phyloP scores from a whole-genome alignment of 1,284 basidiomycete genomes.

The Ganoderma multipileum region DNA sequence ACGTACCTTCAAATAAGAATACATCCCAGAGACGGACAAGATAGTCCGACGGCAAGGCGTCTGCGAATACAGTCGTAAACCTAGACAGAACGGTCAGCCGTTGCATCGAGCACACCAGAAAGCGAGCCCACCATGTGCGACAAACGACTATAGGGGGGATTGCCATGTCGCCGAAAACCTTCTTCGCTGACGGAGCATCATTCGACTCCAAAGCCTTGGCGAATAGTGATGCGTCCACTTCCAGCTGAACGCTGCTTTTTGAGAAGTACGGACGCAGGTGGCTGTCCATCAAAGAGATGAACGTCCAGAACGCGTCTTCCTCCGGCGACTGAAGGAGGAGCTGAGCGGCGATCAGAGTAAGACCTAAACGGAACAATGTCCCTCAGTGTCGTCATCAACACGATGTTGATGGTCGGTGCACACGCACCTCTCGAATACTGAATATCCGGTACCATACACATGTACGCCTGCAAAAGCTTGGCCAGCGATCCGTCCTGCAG shows the following conservation, averaged over 20 bases:
- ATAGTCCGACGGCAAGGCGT: constrained; percentile 79
- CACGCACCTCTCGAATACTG: constrained; percentile 65
- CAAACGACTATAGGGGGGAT: constrained; percentile 65
- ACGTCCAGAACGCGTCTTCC: constrained; percentile 95
- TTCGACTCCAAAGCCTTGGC: constrained; percentile 73
- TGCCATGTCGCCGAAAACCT: constrained; percentile 70
- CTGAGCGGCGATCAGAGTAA: constrained; percentile 81
- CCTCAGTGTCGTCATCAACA: constrained; percentile 22
- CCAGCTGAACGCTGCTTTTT: constrained; percentile 73
- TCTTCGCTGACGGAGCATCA: constrained; percentile 71
- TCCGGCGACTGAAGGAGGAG: constrained; percentile 84
- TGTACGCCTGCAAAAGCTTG: constrained; percentile 73
- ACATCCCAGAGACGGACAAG: constrained; percentile 87
- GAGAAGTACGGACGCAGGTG: constrained; percentile 85
- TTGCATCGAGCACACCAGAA: background rate
- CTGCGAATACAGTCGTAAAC: constrained; percentile 79
- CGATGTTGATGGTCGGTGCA: background rate
- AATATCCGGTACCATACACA: constrained; percentile 83
- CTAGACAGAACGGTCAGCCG: constrained; percentile 42
- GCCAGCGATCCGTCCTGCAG: constrained; percentile 62
- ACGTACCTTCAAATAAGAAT: constrained; percentile 83
- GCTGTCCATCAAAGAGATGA: constrained; percentile 84
- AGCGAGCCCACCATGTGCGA: constrained; percentile 59
- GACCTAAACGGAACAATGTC: constrained; percentile 51
- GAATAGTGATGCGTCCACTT: constrained; percentile 84